phyloP scores from a whole-genome alignment of 768 basidiomycete species.

The Chlorophyllum brunneum region DNA sequence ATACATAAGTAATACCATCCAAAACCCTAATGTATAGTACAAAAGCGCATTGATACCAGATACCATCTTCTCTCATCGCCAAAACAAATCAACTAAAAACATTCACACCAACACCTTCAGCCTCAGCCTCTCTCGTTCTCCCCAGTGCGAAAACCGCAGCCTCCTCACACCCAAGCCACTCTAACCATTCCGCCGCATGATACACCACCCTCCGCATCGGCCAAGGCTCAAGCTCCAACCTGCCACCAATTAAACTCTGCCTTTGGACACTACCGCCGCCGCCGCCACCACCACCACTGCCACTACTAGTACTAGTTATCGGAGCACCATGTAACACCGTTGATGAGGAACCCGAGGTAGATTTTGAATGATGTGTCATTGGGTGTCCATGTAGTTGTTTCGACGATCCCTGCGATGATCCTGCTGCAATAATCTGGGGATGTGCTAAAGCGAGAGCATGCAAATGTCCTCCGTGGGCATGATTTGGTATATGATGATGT shows the following conservation, averaged over 20 bases:
- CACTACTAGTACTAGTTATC: background rate
- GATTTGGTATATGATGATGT: slow-evolving; percentile 8
- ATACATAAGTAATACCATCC: too few relatives aligned
- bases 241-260: slow-evolving; percentile 20
- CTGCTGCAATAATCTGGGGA: too few relatives aligned
- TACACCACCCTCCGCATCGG: slow-evolving; percentile 47
- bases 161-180: slow-evolving; percentile 61
- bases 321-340: background rate
- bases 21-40: too few relatives aligned
- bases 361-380: background rate
- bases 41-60: too few relatives aligned
- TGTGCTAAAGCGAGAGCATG: slow-evolving; percentile 8
- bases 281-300: background rate
- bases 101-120: slow-evolving; percentile 9
- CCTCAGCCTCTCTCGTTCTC: slow-evolving; percentile 11
- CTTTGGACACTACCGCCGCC: background rate
- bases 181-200: slow-evolving; percentile 58
- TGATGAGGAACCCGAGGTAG: background rate
- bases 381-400: background rate
- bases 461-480: slow-evolving; percentile 10
- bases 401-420: too few relatives aligned
- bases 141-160: slow-evolving; percentile 25
- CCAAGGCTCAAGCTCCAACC: slow-evolving; percentile 49
- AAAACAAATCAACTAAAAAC: slow-evolving; percentile 9
- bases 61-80: too few relatives aligned